phyloP scores from a whole-genome alignment of 176 grass and related monocot genomes.

The Lolium perenne region DNA sequence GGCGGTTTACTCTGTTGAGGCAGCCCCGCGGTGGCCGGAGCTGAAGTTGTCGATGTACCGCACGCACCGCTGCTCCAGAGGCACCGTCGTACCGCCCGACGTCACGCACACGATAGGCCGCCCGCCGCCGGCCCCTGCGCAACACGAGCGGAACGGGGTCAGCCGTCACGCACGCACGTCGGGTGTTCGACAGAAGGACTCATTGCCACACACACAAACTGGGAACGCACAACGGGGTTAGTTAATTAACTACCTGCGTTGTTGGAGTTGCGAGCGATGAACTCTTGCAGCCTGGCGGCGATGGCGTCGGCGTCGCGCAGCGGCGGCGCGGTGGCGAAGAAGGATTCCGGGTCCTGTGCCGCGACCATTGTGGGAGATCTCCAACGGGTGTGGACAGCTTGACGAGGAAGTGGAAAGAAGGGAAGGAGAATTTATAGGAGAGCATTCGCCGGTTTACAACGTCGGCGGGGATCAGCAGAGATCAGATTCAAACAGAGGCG shows the following conservation, averaged over 20 bases:
- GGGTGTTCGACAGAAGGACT: conserved; percentile 24
- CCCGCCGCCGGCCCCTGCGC: conserved; percentile 32
- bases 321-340: conserved; percentile 66
- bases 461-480: background rate
- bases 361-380: conserved; percentile 39
- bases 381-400: background rate
- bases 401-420: background rate
- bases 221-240: background rate
- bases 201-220: background rate
- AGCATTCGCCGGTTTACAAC: background rate
- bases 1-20: conserved; percentile 75
- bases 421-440: conserved; percentile 40
- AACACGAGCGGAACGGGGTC: background rate
- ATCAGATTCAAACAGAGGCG: background rate
- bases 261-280: conserved; percentile 49
- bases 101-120: conserved; percentile 81
- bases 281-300: conserved; percentile 50
- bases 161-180: background rate
- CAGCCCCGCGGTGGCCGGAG: conserved; percentile 85
- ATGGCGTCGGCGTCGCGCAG: conserved; percentile 49
- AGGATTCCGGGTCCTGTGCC: conserved; percentile 46
- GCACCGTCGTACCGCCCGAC: conserved; percentile 92
- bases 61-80: conserved; percentile 88
- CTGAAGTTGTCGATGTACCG: conserved; percentile 99
- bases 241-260: conserved; percentile 19